A percentile compares a stretch with the other conserved stretches of the same genome.
Conservation (phyloP, 2,329 filamentous ascomycete genomes). For the Colletotrichum cordylinicola region DNA sequence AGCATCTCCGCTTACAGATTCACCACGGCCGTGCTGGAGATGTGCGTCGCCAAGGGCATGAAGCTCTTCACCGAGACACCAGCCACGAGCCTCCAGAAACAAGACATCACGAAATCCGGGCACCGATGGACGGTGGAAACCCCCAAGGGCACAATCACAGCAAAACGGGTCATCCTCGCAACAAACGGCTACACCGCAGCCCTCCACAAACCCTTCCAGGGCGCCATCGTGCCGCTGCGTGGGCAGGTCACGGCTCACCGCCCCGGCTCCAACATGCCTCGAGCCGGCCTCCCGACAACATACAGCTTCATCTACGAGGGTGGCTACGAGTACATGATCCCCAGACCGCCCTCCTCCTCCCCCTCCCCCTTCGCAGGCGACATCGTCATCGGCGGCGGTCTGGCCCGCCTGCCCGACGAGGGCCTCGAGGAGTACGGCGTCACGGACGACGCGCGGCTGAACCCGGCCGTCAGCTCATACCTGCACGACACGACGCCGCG, state of each 20-base stretch:
- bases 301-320: slow-evolving; percentile 66
- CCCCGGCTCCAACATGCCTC: slow-evolving; percentile 39
- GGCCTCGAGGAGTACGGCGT: slow-evolving; percentile 58
- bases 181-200: slow-evolving; percentile 34
- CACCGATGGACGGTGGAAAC: slow-evolving; percentile 23
- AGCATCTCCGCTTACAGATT: slow-evolving; percentile 46
- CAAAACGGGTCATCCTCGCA: slow-evolving; percentile 28
- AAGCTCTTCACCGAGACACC: slow-evolving; percentile 17
- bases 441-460: slow-evolving; percentile 59
- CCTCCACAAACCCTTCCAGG: slow-evolving; percentile 25
- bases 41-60: slow-evolving; percentile 11
- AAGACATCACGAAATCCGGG: not conserved
- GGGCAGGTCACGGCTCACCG: slow-evolving; percentile 30
- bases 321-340: slow-evolving; percentile 73
- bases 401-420: slow-evolving; percentile 42
- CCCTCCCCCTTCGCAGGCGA: slow-evolving; percentile 46
- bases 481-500: slow-evolving; percentile 44
- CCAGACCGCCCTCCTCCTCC: slow-evolving; percentile 52
- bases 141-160: slow-evolving; percentile 23
- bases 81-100: not conserved
- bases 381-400: slow-evolving; percentile 68
- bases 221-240: slow-evolving; percentile 26
- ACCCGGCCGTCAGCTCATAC: slow-evolving; percentile 56
- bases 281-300: slow-evolving; percentile 47
- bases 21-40: slow-evolving; percentile 23